Base-by-base conservation (phyloP, 345 rosid species). In the Salix brachista region DNA sequence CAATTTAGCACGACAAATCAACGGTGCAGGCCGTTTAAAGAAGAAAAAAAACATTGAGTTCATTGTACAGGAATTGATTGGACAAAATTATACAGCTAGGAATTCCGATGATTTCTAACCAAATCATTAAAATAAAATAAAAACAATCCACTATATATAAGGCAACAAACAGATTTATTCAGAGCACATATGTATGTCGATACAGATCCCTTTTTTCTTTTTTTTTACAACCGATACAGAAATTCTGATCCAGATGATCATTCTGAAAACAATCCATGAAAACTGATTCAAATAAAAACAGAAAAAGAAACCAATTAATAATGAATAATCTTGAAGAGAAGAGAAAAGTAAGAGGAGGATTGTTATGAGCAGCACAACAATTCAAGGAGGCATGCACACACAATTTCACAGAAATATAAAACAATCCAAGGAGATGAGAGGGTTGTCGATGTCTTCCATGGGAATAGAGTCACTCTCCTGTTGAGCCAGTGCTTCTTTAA, bases 401-500 rank as follows among this genome's bases (percentile, higher is more conserved):
- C 62, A 65, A 17, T 36, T 82, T 78, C 86, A 91, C n/a, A 94
- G 87, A 81, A 94, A 94, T 68, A 94, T 92, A 79, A 92, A 94
- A 78, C 98, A 94, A 85, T 94, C 98, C 86, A 94, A 86, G 78
- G 97, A 92, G 73, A 94, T 91, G 28, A 86, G 86, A 76, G 97
- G 98, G 70, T 89, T 92, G 26, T 87, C 88, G 3, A 92, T 73
- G 72, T 92, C 94, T 79, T 92, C 97, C 74, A 84, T 70, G 0
- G 77, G 48, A 68, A 77, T 17, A 26, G 84, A 70, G 60, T 75
- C 89, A 5, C 56, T 46, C 44, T 82, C 84, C 16, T 81, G 65
- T 23, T 74, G 77, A 75, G 80, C 74, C 8, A 83, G 5, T 4
- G 87, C 92, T 78, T 87, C 82, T 36, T 72, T 80, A 32, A 76